Conservation (phyloP, 1,284 basidiomycete genomes). For the Porogramme epimiltina region DNA sequence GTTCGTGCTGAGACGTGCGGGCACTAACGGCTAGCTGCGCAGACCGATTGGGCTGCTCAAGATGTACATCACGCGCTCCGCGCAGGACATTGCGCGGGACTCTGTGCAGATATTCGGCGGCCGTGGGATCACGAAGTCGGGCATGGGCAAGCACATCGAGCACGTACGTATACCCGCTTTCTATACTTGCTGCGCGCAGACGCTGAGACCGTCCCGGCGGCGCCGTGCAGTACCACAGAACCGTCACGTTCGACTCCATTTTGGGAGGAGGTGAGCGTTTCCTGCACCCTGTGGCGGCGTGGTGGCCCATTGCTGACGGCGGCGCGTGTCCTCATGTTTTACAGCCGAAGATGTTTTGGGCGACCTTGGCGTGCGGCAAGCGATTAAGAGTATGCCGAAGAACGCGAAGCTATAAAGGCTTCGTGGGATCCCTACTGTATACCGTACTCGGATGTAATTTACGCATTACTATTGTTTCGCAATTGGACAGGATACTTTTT, state of each 20-base stretch:
- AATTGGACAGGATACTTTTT: too few species aligned
- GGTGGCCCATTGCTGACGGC: slow-evolving; percentile 1
- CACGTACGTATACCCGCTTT: slow-evolving; percentile 45
- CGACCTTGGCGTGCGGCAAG: slow-evolving; percentile 72
- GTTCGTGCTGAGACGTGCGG: slow-evolving; percentile 1
- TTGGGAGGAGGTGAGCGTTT: slow-evolving; percentile 58
- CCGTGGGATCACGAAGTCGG: slow-evolving; percentile 52
- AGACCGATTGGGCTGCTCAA: slow-evolving; percentile 34
- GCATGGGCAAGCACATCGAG: slow-evolving; percentile 60
- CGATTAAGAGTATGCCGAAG: slow-evolving; percentile 65
- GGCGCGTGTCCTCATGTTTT: slow-evolving; percentile 1
- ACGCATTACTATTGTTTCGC: not conserved
- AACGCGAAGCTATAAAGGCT: slow-evolving; percentile 48
- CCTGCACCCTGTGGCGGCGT: not conserved
- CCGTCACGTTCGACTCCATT: slow-evolving; percentile 66
- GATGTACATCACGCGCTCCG: slow-evolving; percentile 33
- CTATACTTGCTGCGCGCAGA: slow-evolving; percentile 1
- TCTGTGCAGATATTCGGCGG: slow-evolving; percentile 60
- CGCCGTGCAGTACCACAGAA: slow-evolving; percentile 57
- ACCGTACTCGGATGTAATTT: slow-evolving; percentile 8
- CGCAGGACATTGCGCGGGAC: slow-evolving; percentile 39
- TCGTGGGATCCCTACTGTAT: not conserved
- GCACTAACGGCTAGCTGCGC: not conserved
- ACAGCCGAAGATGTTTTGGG: slow-evolving; percentile 68
- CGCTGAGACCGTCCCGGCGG: slow-evolving; percentile 6